A percentile compares a stretch with the other conserved stretches of the same genome.
Conservation (phyloP, 352 stramenopile genomes). For the Pelagophyceae sp. region DNA sequence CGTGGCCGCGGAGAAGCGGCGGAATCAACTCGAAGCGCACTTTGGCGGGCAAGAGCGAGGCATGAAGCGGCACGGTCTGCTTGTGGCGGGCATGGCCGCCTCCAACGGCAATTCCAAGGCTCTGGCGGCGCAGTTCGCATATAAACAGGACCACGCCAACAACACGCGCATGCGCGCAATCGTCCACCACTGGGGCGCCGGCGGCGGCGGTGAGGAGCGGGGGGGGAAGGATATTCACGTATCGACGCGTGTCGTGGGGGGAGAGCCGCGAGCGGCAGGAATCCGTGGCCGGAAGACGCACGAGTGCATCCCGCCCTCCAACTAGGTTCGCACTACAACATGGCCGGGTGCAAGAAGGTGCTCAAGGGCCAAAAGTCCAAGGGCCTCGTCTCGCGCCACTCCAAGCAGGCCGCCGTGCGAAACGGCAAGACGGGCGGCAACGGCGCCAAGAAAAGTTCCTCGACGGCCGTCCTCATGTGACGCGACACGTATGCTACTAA, state of each 20-base stretch:
- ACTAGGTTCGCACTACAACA: neutral
- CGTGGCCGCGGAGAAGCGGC: neutral
- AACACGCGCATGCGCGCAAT: neutral
- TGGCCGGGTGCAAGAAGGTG: neutral
- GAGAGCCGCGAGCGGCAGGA: too few relatives aligned
- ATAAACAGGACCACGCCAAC: neutral
- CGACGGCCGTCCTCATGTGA: neutral
- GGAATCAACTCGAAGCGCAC: too few relatives aligned
- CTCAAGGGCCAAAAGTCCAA: neutral
- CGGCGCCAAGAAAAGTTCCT: neutral
- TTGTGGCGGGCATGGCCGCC: neutral
- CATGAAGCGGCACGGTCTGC: neutral
- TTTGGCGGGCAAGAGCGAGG: too few relatives aligned
- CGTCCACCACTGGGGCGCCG: neutral
- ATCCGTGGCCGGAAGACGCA: too few relatives aligned
- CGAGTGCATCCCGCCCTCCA: too few relatives aligned
- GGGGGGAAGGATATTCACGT: too few relatives aligned
- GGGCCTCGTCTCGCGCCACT: neutral
- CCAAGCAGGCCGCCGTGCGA: neutral
- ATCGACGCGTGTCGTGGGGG: too few relatives aligned
- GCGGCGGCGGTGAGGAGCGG: too few relatives aligned
- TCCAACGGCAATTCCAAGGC: neutral
- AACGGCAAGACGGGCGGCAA: neutral
- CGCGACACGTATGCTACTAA: too few relatives aligned
- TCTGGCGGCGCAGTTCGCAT: neutral